Base-by-base conservation (phyloP, 768 basidiomycete species). In the Tricholoma bakamatsutake region DNA sequence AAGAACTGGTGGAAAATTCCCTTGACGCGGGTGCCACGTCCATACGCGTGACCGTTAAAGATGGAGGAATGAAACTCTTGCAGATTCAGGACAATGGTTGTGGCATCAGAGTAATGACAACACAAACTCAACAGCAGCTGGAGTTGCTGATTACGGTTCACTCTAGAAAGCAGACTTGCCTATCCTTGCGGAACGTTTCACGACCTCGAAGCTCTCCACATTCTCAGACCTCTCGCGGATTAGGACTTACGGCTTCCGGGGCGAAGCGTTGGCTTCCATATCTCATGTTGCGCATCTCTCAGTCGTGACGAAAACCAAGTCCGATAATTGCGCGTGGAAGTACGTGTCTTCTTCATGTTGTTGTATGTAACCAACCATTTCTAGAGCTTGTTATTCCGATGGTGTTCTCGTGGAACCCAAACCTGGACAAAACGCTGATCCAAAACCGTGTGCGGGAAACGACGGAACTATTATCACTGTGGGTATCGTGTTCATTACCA, bases 21-120 rank as follows among this genome's bases (percentile, higher is more conserved):
- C 78, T 99, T n/a, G 97, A 99, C 72, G 97, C 97, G 0, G 88
- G 91, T 0, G 76, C 92, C 21, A 94, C 90, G 0, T 84, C 84
- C 0, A 93, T 98, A 66, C 85, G 87, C 35, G 76, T 98, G 52
- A 90, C 85, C 0, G 79, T 95, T 61, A 98, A 97, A 70, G 96
- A 99, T 59, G 97, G 96, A 1, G 97, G 97, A 3, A 74, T 98
- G 76, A 98, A 96, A 67, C 74, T 95, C 13, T 79, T 98, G 35
- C 93, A 97, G 71, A 95, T 98, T 52, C 90, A 94, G 64, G 97
- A 99, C 66, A 97, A 99, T 66, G 96, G 97, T 0, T 90, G 84
- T 70, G 97, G 96, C 2, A 98, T 98, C 64, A 81, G 88, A 47
- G 94, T 93, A 63, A 65, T 73, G 30, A 28, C 18, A 24, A 33